phyloP scores from a whole-genome alignment of 331 rosid genomes.

The Quercus lobata region DNA sequence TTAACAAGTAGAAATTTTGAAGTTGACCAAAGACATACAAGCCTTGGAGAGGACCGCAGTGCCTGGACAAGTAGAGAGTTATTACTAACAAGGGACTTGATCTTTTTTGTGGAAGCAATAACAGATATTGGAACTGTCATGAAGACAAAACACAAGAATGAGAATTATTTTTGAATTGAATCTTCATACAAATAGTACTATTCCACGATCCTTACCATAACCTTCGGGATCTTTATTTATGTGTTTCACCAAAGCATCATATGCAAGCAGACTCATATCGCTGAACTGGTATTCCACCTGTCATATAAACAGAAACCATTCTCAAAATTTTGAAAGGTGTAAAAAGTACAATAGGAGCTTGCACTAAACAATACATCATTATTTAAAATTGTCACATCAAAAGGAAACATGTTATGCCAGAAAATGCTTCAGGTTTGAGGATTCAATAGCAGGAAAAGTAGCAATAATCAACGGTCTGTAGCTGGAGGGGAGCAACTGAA shows the following conservation, averaged over 20 bases:
- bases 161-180: not conserved
- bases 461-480: too few relatives aligned
- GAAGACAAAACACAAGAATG: constrained; percentile 12
- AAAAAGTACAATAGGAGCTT: not conserved
- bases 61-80: constrained; percentile 60
- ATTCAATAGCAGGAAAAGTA: too few relatives aligned
- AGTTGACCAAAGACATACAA: constrained; percentile 47
- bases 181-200: not conserved
- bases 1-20: not conserved
- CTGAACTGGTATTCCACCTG: constrained; percentile 94
- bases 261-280: constrained; percentile 85
- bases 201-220: constrained; percentile 52
- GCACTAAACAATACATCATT: not conserved
- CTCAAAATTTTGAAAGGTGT: not conserved
- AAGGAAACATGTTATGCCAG: not conserved
- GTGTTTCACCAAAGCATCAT: constrained; percentile 81
- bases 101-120: constrained; percentile 73
- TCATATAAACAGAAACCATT: constrained; percentile 11
- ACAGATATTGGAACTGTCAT: constrained; percentile 66
- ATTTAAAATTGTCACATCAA: not conserved
- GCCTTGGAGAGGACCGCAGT: constrained; percentile 75
- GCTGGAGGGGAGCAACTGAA: too few relatives aligned
- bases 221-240: constrained; percentile 90
- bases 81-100: constrained; percentile 64
- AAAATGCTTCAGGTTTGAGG: not conserved